These are phyloP conservation scores for Roridomyces roridus DNA, from an alignment of 768 basidiomycete genomes.

Conservation along the genomic window DNA sequence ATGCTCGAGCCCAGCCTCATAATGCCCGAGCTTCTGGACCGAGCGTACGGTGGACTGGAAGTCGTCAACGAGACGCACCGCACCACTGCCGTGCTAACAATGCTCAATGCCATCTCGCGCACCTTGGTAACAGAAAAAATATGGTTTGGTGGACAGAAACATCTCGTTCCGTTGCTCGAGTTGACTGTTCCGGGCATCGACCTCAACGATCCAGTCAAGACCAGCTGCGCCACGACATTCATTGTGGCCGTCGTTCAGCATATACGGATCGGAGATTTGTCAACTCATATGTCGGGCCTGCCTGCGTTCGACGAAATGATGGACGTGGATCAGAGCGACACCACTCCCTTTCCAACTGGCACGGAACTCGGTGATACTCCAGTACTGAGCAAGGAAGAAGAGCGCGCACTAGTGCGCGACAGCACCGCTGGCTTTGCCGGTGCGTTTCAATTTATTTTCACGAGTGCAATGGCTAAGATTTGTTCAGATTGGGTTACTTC, in stretches of 20 bases:
- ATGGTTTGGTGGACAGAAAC: conserved; percentile 89
- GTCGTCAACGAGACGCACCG: conserved; percentile 94
- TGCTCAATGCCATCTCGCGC: conserved; percentile 77
- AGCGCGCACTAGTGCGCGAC: conserved; percentile 74
- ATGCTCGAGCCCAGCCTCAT: conserved; percentile 83
- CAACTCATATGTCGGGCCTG: conserved; percentile 62
- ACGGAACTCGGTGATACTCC: conserved; percentile 48
- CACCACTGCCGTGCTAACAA: conserved; percentile 89
- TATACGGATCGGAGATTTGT: conserved; percentile 80
- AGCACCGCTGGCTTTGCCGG: conserved; percentile 83
- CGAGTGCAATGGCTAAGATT: background rate
- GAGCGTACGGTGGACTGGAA: conserved; percentile 91
- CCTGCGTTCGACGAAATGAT: conserved; percentile 59
- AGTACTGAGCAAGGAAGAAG: conserved; percentile 64
- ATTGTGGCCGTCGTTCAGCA: conserved; percentile 76
- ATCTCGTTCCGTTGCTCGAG: conserved; percentile 86
- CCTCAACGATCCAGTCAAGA: conserved; percentile 83
- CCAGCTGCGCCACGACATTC: conserved; percentile 80
- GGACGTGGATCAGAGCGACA: conserved; percentile 47
- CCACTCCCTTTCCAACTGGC: conserved; percentile 58
- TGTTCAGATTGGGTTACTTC: conserved; percentile 78
- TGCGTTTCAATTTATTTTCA: conserved; percentile 34
- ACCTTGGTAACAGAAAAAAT: conserved; percentile 78
- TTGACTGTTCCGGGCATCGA: conserved; percentile 93
- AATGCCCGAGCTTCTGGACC: conserved; percentile 90